Conservation (phyloP, 1,284 basidiomycete species). For the Coniferiporia sulphurascens region DNA sequence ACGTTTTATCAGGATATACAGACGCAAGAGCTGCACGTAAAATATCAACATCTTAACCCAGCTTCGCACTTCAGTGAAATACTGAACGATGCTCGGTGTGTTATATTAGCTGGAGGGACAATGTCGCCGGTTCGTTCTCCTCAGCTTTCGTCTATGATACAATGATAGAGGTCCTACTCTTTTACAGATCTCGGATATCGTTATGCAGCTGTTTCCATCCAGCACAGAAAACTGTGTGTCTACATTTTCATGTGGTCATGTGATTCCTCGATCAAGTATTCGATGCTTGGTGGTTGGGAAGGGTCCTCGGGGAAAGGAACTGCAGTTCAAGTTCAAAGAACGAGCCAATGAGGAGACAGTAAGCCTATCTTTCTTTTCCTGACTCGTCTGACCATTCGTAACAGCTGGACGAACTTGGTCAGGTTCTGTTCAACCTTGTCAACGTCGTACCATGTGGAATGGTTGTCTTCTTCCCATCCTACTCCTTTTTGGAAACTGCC, state of each 20-base stretch:
- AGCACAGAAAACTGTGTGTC: slow-evolving; percentile 60
- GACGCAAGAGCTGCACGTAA: slow-evolving; percentile 60
- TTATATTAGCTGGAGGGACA: slow-evolving; percentile 92
- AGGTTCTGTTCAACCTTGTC: slow-evolving; percentile 74
- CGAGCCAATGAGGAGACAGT: slow-evolving; percentile 69
- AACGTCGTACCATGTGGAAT: slow-evolving; percentile 82
- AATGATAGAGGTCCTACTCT: not conserved
- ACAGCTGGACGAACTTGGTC: slow-evolving; percentile 82
- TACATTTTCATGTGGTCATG: slow-evolving; percentile 89
- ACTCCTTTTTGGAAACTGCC: slow-evolving; percentile 72
- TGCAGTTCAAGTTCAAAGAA: slow-evolving; percentile 83
- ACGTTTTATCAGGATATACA: slow-evolving; percentile 41
- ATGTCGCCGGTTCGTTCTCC: slow-evolving; percentile 80
- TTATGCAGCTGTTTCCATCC: slow-evolving; percentile 75
- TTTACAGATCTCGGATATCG: slow-evolving; percentile 81
- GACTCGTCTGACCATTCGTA: not conserved
- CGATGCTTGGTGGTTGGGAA: slow-evolving; percentile 72
- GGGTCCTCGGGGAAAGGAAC: slow-evolving; percentile 70
- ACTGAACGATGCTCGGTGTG: slow-evolving; percentile 72
- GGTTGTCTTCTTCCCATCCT: slow-evolving; percentile 94
- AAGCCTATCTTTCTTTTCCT: slow-evolving; percentile 26
- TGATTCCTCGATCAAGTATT: slow-evolving; percentile 81
- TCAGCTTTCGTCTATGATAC: not conserved
- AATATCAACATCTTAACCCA: slow-evolving; percentile 95
- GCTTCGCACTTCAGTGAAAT: slow-evolving; percentile 83